Percentiles rank a stretch among this genome's conserved stretches.
Evolutionary conservation across 108 stramenopile species (phyloP).

Genomic region (Ochromonas danica): DNA sequence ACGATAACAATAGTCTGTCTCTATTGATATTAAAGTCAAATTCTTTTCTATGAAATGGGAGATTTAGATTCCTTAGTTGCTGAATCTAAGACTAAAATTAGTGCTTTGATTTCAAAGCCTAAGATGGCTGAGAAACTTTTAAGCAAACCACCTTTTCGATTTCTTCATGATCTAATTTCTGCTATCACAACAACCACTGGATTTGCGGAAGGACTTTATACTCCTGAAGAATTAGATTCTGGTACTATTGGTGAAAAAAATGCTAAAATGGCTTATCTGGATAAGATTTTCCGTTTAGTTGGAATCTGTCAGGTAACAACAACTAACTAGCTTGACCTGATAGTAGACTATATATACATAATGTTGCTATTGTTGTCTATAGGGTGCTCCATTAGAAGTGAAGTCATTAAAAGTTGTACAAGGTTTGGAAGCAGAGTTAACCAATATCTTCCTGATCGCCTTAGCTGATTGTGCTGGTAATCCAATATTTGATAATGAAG

Average conservation of each 20-base stretch:
- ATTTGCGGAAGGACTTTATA: conserved; percentile 37
- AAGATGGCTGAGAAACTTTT: conserved; percentile 72
- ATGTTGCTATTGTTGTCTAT: neutral
- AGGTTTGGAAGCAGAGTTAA: conserved; percentile 41
- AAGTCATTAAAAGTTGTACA: conserved; percentile 39
- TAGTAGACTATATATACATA: neutral
- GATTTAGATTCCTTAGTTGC: conserved; percentile 3
- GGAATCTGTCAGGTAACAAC: conserved; percentile 37
- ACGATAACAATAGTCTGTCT: neutral
- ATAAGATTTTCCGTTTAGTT: conserved; percentile 36
- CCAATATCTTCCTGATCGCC: conserved; percentile 36
- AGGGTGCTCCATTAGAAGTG: conserved; percentile 34
- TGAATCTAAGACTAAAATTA: neutral
- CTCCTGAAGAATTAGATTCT: conserved; percentile 34
- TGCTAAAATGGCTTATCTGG: conserved; percentile 38
- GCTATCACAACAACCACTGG: conserved; percentile 36
- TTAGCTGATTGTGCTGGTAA: conserved; percentile 47
- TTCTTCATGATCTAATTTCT: conserved; percentile 42
- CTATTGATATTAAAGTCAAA: neutral
- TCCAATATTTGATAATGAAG: conserved; percentile 36
- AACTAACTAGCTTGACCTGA: neutral
- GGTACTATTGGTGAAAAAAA: conserved; percentile 39
- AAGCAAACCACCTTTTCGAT: conserved; percentile 70
- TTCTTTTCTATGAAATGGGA: neutral
- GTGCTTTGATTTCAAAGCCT: conserved; percentile 54